Evolutionary conservation across 129 eudicot genomes (phyloP).

Genomic region (Chrysanthemum lavandulifolium): DNA sequence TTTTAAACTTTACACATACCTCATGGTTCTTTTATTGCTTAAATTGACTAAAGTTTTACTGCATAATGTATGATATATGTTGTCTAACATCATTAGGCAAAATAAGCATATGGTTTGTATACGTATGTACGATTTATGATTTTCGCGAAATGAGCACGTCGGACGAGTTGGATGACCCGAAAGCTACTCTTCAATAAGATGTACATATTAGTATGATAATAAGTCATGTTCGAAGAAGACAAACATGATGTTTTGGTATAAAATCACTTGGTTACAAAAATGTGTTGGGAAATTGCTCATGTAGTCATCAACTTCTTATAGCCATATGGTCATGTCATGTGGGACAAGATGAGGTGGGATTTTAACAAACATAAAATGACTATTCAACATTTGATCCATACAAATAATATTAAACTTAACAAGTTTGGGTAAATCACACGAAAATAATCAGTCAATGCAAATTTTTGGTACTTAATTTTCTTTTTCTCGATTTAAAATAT

Average conservation of each 20-base stretch:
- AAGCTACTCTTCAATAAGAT: too few relatives aligned
- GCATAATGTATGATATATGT: background rate
- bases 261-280: background rate
- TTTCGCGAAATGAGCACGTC: too few relatives aligned
- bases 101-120: too few relatives aligned
- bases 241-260: too few relatives aligned
- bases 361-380: background rate
- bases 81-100: background rate
- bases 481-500: too few relatives aligned
- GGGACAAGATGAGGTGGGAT: background rate
- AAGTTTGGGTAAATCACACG: too few relatives aligned
- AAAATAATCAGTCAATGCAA: too few relatives aligned
- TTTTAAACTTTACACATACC: conserved; percentile 11
- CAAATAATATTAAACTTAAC: background rate
- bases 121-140: too few relatives aligned
- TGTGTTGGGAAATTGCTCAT: background rate
- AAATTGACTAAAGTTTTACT: background rate
- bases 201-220: too few relatives aligned
- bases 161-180: too few relatives aligned
- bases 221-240: too few relatives aligned
- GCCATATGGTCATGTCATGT: background rate
- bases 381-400: background rate
- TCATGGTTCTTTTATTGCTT: background rate
- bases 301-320: background rate
- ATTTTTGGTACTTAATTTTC: too few relatives aligned